Evolutionary conservation across 192 early-diverging fungal species (phyloP).

Genomic region (Coemansia umbellata): DNA sequence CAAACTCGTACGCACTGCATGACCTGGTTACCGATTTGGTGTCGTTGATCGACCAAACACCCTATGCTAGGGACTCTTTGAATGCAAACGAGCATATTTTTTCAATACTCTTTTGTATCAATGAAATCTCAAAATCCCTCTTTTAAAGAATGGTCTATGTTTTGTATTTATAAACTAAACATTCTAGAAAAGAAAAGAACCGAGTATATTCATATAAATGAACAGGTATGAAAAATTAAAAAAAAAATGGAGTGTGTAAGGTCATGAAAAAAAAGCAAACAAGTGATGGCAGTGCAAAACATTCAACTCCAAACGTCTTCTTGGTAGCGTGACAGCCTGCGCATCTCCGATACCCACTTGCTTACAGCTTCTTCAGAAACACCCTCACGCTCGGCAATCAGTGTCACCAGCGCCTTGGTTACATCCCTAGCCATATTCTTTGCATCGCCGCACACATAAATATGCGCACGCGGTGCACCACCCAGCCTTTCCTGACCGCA

Average conservation of each 20-base stretch:
- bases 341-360: conserved; percentile 82
- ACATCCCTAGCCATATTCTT: conserved; percentile 97
- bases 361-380: conserved; percentile 63
- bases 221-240: conserved; percentile 1
- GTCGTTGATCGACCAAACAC: conserved; percentile 6
- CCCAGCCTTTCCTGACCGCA: conserved; percentile 53
- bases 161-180: no score
- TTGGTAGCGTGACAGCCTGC: conserved; percentile 75
- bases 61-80: background rate
- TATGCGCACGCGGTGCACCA: conserved; percentile 56
- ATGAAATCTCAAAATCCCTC: conserved; percentile 1
- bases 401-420: conserved; percentile 54
- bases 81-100: conserved; percentile 2
- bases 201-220: background rate
- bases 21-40: conserved; percentile 5
- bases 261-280: conserved; percentile 16
- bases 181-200: no score
- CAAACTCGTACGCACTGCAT: conserved; percentile 9
- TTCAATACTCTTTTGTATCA: background rate
- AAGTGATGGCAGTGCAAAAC: no score
- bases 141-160: no score
- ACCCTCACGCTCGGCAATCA: conserved; percentile 66
- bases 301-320: conserved; percentile 92
- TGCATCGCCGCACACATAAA: conserved; percentile 96
- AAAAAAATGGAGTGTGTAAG: background rate